Base-by-base conservation (phyloP, 139 green algal genomes). In the Auxenochlorella pyrenoidosa region DNA sequence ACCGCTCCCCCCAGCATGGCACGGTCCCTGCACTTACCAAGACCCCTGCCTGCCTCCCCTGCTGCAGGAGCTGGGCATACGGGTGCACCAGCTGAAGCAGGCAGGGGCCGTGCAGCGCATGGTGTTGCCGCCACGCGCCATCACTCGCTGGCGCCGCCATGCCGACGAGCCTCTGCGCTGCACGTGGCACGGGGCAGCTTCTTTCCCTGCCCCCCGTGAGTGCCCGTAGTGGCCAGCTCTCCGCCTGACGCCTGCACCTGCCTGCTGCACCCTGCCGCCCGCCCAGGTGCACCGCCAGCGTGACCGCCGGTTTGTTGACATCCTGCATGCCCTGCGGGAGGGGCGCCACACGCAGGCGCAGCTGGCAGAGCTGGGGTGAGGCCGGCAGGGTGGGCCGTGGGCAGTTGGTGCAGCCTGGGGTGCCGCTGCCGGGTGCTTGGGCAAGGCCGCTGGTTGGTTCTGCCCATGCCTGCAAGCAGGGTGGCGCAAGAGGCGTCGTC, bases 281-380 rank as follows among this genome's bases (percentile, higher is more conserved):
- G 65, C 68, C 6, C 68, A 71, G n/a, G 68, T 75, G 68, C 68
- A 75, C 68, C 68, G 68, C 68, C 68, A 75, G 68, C 6, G 68
- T n/a, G 68, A 75, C 68, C 68, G 68, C n/a, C 68, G 68, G 1
- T 75, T 75, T 44, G 68, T 75, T n/a, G 68, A 41, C 10, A 75
- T 75, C n/a, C 34, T 75, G 68, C 73, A 79, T 38, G 73, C 73
- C 38, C 73, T 79, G 73, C 73, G 41, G 19, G 73, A 79, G 73
- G 73, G 40, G 40, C 12, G 40, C 12, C 73, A 54, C 73, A 54
- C 41, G 3, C 38, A 79, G 38, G 73, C 73, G 24, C 73, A 79
- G 40, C 38, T 79, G 73, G 40, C 19, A 6, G 40, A 79, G 24
- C 24, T 79, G 4, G 73, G 24, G 68, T 75, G 68, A 41, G 68